A percentile compares a stretch with the other conserved stretches of the same genome.
These are phyloP conservation scores for Fusarium austroafricanum DNA, from an alignment of 2,329 filamentous ascomycete genomes.

Conservation along the genomic window DNA sequence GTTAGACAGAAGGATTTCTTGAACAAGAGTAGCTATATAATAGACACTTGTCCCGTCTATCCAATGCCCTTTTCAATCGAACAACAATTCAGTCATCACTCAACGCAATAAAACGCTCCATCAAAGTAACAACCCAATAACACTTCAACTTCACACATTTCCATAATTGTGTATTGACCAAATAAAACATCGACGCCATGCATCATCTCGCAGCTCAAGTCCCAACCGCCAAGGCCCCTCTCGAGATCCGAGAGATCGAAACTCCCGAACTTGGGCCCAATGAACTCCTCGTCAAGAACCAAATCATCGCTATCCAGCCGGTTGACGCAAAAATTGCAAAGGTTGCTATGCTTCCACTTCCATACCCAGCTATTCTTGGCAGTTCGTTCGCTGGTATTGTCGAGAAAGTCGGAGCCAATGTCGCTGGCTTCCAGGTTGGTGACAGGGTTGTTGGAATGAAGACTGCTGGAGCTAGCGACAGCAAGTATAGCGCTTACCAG, in stretches of 20 bases:
- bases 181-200: neutral
- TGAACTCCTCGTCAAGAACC: slow-evolving; percentile 37
- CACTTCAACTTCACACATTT: too few relatives aligned
- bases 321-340: slow-evolving; percentile 38
- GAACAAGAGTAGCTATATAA: neutral
- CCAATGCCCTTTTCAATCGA: accelerated
- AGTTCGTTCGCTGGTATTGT: slow-evolving; percentile 34
- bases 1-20: too few relatives aligned
- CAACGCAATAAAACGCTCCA: neutral
- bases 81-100: neutral
- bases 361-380: slow-evolving; percentile 31
- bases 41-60: neutral
- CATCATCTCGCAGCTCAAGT: slow-evolving; percentile 31
- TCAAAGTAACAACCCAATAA: too few relatives aligned
- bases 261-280: slow-evolving; percentile 32
- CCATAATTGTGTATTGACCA: too few relatives aligned
- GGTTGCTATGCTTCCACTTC: slow-evolving; percentile 33
- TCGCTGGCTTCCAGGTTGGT: slow-evolving; percentile 23
- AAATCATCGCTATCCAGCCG: slow-evolving; percentile 34
- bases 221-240: slow-evolving; percentile 29
- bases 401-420: slow-evolving; percentile 11
- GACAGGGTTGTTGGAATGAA: slow-evolving; percentile 35
- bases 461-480: slow-evolving; percentile 27
- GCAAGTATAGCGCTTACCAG: slow-evolving; percentile 36
- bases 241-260: slow-evolving; percentile 25